Evolutionary conservation across 768 basidiomycete species (phyloP).

Genomic region (Suillus subaureus): DNA sequence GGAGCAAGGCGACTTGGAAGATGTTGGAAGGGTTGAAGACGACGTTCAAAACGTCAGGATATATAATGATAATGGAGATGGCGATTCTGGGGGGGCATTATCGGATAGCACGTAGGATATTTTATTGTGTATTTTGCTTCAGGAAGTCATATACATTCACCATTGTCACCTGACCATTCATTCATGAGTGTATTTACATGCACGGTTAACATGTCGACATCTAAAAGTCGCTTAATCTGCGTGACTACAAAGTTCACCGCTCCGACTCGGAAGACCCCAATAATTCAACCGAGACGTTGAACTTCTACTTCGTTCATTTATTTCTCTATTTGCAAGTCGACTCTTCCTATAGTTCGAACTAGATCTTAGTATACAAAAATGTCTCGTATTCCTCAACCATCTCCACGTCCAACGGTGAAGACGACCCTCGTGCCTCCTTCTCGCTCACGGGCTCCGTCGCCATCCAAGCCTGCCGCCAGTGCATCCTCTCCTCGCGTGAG

Average conservation of each 20-base stretch:
- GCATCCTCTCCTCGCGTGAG: constrained; percentile 32
- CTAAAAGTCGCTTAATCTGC: background rate
- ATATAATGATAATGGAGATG: constrained; percentile 20
- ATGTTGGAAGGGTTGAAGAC: constrained; percentile 22
- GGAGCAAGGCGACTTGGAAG: constrained; percentile 38
- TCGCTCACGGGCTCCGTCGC: constrained; percentile 35
- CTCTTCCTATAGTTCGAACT: background rate
- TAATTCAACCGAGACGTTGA: background rate
- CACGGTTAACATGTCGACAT: background rate
- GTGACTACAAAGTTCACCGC: background rate
- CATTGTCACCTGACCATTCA: background rate
- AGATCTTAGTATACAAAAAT: constrained; percentile 22
- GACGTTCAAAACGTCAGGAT: constrained; percentile 19
- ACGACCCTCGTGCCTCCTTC: constrained; percentile 28
- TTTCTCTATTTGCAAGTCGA: background rate
- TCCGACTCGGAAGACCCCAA: background rate
- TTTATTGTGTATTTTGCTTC: constrained; percentile 8
- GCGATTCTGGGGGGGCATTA: constrained; percentile 2
- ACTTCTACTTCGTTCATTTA: background rate
- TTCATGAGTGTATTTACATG: background rate
- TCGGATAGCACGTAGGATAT: constrained; percentile 3
- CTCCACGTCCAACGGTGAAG: constrained; percentile 34
- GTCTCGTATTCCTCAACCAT: constrained; percentile 44
- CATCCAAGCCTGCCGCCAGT: constrained; percentile 31
- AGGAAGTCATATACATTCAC: constrained; percentile 5